Base-by-base conservation (phyloP, 164 flowering plant genomes). In the Berberis vulgaris region DNA sequence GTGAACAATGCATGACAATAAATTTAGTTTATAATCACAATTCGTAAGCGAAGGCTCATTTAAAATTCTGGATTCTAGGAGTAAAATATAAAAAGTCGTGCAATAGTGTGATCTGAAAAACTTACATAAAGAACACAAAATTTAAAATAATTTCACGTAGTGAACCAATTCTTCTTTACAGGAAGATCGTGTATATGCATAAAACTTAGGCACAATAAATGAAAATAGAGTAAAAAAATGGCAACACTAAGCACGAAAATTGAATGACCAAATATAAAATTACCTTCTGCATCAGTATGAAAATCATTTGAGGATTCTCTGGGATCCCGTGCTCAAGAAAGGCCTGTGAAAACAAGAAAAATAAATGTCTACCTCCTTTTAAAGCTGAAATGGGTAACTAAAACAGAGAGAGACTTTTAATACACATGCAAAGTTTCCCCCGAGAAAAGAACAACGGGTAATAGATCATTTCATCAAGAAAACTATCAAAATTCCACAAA, bases 281-380 rank as follows among this genome's bases (percentile, higher is more conserved):
- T 83, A 89, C 96, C 93, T 89, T 85, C 68, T 74, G 85, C 96
- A 92, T 89, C 65, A 86, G 60, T 41, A 74, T 83, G 58, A 86
- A 79, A 45, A 86, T 81, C 79, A 81, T 79, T 68, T 83, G 83
- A 11, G 96, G 86, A 68, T 79, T 86, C 46, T 82, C 83, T 10
- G 91, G 98, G 64, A 88, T 79, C 65, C 96, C 98, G 71, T 87
- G 70, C 71, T 89, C 87, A 38, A 92, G 70, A 76, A 76, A 86
- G 67, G 91, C 93, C 98, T 92, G 86, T 49, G 77, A 42, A 62
- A 76, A 67, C 62, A 65, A 11, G 11, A 40, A 59, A 45, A 65
- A 46, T 45, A 64, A 54, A 64, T 38, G 13, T 6, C 54, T 42
- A 6, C 26, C 3, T 42, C 6, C 50, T 26, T 26, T 26, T 26